These are phyloP conservation scores for Colletotrichum sp. DNA, from an alignment of 2,329 filamentous ascomycete species.

Conservation along the genomic window DNA sequence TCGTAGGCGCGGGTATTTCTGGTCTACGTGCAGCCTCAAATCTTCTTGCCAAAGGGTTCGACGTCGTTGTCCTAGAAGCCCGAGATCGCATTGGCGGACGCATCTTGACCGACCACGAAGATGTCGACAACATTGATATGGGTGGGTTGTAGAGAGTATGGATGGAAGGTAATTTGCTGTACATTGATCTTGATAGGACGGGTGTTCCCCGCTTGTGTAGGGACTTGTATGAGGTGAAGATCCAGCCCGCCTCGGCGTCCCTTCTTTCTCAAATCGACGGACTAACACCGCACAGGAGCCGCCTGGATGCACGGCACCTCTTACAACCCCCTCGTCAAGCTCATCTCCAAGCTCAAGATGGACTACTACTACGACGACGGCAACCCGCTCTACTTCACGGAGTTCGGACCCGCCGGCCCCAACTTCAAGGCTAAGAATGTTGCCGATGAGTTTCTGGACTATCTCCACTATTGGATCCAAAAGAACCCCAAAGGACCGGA, in stretches of 20 bases:
- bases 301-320: conserved; percentile 4
- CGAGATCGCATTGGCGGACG: conserved; percentile 57
- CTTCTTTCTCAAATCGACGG: not conserved
- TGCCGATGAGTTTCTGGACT: not conserved
- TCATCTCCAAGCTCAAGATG: not conserved
- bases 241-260: not conserved
- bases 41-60: conserved; percentile 39
- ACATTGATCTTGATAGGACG: not conserved
- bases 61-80: conserved; percentile 51
- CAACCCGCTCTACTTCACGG: not conserved
- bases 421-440: not conserved
- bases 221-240: not conserved
- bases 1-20: conserved; percentile 50
- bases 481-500: not conserved
- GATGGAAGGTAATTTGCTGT: not conserved
- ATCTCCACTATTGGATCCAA: not conserved
- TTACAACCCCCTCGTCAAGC: not conserved
- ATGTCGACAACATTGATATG: not conserved
- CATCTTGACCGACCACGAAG: conserved; percentile 34
- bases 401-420: not conserved
- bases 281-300: not conserved
- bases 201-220: not conserved
- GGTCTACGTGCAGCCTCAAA: conserved; percentile 40
- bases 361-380: conserved; percentile 2
- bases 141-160: not conserved